Base-by-base conservation (phyloP, 1,139 yeast species). In the Cylindricascospora bacillispora region DNA sequence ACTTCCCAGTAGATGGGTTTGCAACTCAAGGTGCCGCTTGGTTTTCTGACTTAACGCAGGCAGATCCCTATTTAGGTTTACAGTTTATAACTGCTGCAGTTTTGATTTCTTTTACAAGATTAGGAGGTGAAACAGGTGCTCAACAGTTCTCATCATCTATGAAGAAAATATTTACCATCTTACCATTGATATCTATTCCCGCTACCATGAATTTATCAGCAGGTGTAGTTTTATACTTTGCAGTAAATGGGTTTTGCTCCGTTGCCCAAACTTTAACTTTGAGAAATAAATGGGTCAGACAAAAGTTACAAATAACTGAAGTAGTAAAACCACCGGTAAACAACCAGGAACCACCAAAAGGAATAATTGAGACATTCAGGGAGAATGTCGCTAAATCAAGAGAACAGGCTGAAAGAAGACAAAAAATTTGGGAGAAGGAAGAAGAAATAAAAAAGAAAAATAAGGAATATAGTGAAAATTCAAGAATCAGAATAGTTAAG, bases 111-210 rank as follows among this genome's bases (percentile, higher is more conserved):
- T 75, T 89, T 52, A 70, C 89, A 52, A 70, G 76, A 57, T 59
- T 75, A 24, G 98, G 97, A 37, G 95, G 95, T 41, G 97, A 89
- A 55, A 79, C 93, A 13, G 95, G 94, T 34, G 77, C 79, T 27
- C 73, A 70, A 35, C 73, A 69, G 41, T 67, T 82, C 57, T 64
- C 76, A 34, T 82, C 86, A 3, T 67, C 66, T 22, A 69, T 83
- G 73, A 73, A 72, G 59, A 78, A 75, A 48, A 57, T 79, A 18
- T 70, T 86, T 62, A 73, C 80, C 29, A 63, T 66, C 35, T 57
- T 83, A 45, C 97, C 97, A 15, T 64, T 85, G 41, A 62, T 77
- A 21, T 82, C 95, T 3, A 76, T 89, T 36, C 73, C 86, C 15
- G 71, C 89, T 43, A 86, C 97, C 11, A 81, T 80, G 75, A 70